Conservation (phyloP, 331 rosid species). For the Rosa hybrid region DNA sequence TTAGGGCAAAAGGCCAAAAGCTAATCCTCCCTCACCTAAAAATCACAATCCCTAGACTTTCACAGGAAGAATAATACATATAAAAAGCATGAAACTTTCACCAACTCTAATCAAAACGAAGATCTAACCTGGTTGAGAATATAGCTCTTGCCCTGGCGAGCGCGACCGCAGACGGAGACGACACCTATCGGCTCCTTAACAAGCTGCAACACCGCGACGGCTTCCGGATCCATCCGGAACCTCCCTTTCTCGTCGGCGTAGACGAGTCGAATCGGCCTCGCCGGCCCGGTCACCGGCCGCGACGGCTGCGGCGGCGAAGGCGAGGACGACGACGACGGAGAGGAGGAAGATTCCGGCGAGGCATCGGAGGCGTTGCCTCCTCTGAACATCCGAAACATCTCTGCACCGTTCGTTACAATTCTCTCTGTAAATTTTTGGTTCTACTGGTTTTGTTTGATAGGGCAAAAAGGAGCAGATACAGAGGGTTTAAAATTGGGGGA, state of each 20-base stretch:
- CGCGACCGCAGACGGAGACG: conserved; percentile 92
- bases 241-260: conserved; percentile 88
- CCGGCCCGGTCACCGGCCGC: conserved; percentile 68
- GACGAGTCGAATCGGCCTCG: conserved; percentile 79
- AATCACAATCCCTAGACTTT: conserved; percentile 35
- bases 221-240: conserved; percentile 97
- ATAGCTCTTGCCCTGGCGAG: conserved; percentile 90
- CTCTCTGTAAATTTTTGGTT: neutral
- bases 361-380: conserved; percentile 47
- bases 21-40: conserved; percentile 14
- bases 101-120: neutral
- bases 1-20: neutral
- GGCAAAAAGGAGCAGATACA: neutral
- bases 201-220: conserved; percentile 87
- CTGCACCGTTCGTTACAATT: neutral
- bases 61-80: neutral
- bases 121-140: conserved; percentile 73
- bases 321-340: neutral
- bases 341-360: conserved; percentile 36
- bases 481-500: conserved; percentile 48
- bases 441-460: neutral
- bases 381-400: conserved; percentile 50
- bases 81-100: neutral
- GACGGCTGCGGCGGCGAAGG: conserved; percentile 31
- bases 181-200: conserved; percentile 93